Evolutionary conservation across 1,139 yeast species (phyloP).

Genomic region (Kodamaea ohmeri): DNA sequence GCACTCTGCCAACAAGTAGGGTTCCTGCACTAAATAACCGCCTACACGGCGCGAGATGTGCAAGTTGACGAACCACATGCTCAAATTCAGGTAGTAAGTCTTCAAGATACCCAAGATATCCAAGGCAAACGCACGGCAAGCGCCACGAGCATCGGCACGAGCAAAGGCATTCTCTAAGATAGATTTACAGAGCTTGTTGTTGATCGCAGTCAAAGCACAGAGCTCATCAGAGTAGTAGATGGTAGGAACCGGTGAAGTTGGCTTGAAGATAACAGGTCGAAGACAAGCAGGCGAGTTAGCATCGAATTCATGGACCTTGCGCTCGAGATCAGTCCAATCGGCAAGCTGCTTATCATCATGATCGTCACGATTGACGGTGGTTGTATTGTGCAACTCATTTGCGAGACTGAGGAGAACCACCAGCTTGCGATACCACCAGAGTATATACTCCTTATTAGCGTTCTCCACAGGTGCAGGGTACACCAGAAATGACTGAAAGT

Average conservation of each 20-base stretch:
- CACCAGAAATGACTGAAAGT: constrained; percentile 18
- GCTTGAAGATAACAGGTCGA: constrained; percentile 30
- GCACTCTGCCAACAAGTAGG: constrained; percentile 26
- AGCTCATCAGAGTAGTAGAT: constrained; percentile 36
- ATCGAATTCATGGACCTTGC: constrained; percentile 30
- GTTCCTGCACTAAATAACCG: constrained; percentile 28
- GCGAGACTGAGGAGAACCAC: constrained; percentile 28
- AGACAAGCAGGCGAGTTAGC: constrained; percentile 27
- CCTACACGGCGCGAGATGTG: constrained; percentile 35
- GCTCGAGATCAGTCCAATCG: constrained; percentile 31
- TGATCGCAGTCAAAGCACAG: constrained; percentile 33
- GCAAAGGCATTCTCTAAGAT: constrained; percentile 31
- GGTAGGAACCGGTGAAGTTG: constrained; percentile 28
- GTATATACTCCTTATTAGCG: constrained; percentile 14
- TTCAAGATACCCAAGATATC: constrained; percentile 39
- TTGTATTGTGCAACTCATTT: constrained; percentile 29
- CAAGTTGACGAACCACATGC: constrained; percentile 37
- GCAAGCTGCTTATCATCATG: constrained; percentile 22
- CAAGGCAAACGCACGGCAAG: too few relatives aligned
- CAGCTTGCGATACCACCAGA: constrained; percentile 42
- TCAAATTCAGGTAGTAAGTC: constrained; percentile 33
- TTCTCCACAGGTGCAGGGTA: constrained; percentile 5
- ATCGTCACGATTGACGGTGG: constrained; percentile 25
- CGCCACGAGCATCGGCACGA: too few relatives aligned
- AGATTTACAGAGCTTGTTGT: constrained; percentile 32